Conservation (phyloP, 2,329 filamentous ascomycete species). For the Ascochyta lentis region DNA sequence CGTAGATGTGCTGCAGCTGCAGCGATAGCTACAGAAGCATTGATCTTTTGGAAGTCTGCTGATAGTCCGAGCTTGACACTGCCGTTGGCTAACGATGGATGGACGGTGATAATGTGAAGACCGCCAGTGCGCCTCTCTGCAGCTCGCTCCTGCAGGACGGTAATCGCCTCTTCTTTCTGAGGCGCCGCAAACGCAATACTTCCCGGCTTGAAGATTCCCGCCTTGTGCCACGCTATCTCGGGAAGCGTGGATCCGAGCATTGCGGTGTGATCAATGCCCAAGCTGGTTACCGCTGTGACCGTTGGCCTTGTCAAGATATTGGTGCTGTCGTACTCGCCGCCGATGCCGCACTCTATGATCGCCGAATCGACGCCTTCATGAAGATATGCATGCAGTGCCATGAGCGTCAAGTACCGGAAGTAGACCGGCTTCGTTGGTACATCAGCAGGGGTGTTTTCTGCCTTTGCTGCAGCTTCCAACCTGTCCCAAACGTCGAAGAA, state of each 20-base stretch:
- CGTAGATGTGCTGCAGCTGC: constrained; percentile 66
- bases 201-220: constrained; percentile 78
- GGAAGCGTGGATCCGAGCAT: constrained; percentile 81
- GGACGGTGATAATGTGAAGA: constrained; percentile 57
- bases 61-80: constrained; percentile 63
- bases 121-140: constrained; percentile 54
- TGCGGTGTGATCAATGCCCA: constrained; percentile 84
- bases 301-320: constrained; percentile 79
- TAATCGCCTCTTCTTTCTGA: constrained; percentile 62
- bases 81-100: constrained; percentile 55
- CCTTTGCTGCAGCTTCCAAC: constrained; percentile 61
- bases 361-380: constrained; percentile 77
- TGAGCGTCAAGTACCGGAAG: constrained; percentile 87
- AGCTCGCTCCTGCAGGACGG: constrained; percentile 64
- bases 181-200: constrained; percentile 68
- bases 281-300: constrained; percentile 75
- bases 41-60: constrained; percentile 68
- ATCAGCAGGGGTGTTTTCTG: constrained; percentile 58
- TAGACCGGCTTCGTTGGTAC: constrained; percentile 79
- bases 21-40: constrained; percentile 67
- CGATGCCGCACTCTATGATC: constrained; percentile 91
- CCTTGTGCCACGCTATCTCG: constrained; percentile 91
- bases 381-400: constrained; percentile 85
- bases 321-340: constrained; percentile 90
- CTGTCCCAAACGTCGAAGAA: constrained; percentile 87